These are phyloP conservation scores for Citropsis articulata DNA, from an alignment of 345 rosid species.

Conservation along the genomic window DNA sequence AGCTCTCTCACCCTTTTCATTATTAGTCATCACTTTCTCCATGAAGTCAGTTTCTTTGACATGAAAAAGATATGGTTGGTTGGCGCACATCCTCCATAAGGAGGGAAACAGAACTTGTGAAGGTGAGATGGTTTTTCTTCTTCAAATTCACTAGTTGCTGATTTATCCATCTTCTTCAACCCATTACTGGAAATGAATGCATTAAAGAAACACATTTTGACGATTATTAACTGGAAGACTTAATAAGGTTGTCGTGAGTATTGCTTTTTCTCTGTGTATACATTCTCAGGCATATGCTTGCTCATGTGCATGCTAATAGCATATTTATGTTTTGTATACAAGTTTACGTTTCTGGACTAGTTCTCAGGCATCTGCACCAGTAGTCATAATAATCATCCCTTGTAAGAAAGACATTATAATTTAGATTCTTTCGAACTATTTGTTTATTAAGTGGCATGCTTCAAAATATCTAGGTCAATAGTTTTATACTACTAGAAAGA, in stretches of 20 bases:
- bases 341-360: background rate
- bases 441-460: background rate
- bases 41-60: slow-evolving; percentile 39
- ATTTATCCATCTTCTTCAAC: background rate
- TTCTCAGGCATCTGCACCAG: background rate
- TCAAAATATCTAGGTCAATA: background rate
- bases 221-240: no score
- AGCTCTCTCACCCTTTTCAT: slow-evolving; percentile 1
- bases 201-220: background rate
- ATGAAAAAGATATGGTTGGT: slow-evolving; percentile 86
- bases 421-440: background rate
- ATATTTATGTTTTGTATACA: background rate
- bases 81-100: slow-evolving; percentile 99
- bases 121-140: slow-evolving; percentile 41
- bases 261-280: background rate
- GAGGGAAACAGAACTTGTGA: slow-evolving; percentile 82
- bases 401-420: background rate
- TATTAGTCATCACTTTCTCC: slow-evolving; percentile 11
- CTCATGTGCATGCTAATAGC: background rate
- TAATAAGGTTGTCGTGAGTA: background rate
- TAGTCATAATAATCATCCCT: background rate
- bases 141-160: background rate
- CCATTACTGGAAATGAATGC: background rate
- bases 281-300: background rate
- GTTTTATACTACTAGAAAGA: background rate